phyloP scores from a whole-genome alignment of 768 basidiomycete genomes.

The Scleroderma citrinum region DNA sequence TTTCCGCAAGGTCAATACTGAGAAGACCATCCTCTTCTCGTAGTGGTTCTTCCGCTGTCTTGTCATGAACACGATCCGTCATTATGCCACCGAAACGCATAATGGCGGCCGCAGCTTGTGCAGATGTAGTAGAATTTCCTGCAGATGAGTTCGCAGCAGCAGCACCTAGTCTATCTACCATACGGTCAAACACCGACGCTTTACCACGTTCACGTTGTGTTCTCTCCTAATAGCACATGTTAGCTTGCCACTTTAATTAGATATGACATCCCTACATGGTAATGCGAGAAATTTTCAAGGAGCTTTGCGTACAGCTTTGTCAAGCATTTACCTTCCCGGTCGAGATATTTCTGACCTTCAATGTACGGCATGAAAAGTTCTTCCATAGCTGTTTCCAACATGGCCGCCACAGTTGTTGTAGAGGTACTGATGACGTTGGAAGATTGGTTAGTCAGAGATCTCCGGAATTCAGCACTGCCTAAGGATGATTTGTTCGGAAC shows the following conservation, averaged over 20 bases:
- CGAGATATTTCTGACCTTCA: slow-evolving; percentile 87
- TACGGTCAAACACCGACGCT: slow-evolving; percentile 79
- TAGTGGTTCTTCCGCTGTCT: slow-evolving; percentile 58
- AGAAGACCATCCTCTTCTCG: slow-evolving; percentile 81
- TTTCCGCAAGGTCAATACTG: slow-evolving; percentile 72
- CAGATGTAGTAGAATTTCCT: slow-evolving; percentile 61
- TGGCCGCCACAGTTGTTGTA: slow-evolving; percentile 53
- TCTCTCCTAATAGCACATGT: slow-evolving; percentile 37
- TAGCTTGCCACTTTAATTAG: slow-evolving; percentile 8
- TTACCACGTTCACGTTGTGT: slow-evolving; percentile 55
- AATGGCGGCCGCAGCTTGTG: slow-evolving; percentile 82
- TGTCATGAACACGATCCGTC: slow-evolving; percentile 44
- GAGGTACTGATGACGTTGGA: slow-evolving; percentile 38
- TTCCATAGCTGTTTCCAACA: slow-evolving; percentile 96
- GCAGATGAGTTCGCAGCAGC: slow-evolving; percentile 62
- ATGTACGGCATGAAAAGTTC: slow-evolving; percentile 93
- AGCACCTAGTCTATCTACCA: slow-evolving; percentile 80
- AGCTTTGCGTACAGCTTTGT: slow-evolving; percentile 71
- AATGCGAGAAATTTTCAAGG: slow-evolving; percentile 73
- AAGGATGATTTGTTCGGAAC: slow-evolving; percentile 56
- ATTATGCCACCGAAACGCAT: slow-evolving; percentile 87
- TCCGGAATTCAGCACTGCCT: slow-evolving; percentile 56
- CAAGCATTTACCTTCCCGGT: slow-evolving; percentile 82
- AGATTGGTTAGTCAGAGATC: slow-evolving; percentile 40
- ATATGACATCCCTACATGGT: slow-evolving; percentile 60